These are phyloP conservation scores for Aegilops sharonensis DNA, from an alignment of 176 grass and related monocot species.

Conservation along the genomic window DNA sequence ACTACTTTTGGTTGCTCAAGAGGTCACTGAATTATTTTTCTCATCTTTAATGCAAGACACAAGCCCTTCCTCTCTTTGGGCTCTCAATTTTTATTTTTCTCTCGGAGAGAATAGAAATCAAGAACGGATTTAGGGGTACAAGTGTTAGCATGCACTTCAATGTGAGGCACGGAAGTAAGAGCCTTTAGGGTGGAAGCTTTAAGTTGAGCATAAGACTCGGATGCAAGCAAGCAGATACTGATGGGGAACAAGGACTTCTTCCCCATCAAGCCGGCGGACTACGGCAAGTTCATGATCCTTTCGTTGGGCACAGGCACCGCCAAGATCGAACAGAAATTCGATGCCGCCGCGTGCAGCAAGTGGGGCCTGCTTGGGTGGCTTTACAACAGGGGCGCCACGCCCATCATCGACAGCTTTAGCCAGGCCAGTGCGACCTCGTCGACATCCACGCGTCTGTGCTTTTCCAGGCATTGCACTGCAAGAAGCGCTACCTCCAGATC, in stretches of 20 bases:
- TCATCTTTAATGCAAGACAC: too few species aligned
- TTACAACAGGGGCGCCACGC: constrained; percentile 31
- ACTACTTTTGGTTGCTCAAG: too few species aligned
- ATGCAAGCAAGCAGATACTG: not conserved
- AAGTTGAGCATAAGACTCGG: not conserved
- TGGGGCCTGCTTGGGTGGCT: constrained; percentile 67
- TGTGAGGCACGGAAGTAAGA: too few species aligned
- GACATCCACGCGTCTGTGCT: constrained; percentile 61
- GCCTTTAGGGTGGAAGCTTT: too few species aligned
- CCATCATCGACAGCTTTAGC: constrained; percentile 57
- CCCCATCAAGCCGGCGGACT: not conserved
- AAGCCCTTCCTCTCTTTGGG: too few species aligned
- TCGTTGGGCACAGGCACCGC: constrained; percentile 26
- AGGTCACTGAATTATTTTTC: too few species aligned
- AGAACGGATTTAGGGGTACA: too few species aligned
- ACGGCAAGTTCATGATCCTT: not conserved
- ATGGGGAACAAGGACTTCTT: not conserved
- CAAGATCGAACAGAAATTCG: constrained; percentile 44
- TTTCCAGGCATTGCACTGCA: constrained; percentile 44
- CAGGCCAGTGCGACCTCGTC: constrained; percentile 52
- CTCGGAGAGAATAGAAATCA: too few species aligned
- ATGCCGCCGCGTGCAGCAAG: not conserved
- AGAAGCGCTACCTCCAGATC: constrained; percentile 52
- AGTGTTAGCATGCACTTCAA: too few species aligned
- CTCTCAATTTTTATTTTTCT: too few species aligned